Base-by-base conservation (phyloP, 2,329 filamentous ascomycete genomes). In the Verticillium albo-atrum region DNA sequence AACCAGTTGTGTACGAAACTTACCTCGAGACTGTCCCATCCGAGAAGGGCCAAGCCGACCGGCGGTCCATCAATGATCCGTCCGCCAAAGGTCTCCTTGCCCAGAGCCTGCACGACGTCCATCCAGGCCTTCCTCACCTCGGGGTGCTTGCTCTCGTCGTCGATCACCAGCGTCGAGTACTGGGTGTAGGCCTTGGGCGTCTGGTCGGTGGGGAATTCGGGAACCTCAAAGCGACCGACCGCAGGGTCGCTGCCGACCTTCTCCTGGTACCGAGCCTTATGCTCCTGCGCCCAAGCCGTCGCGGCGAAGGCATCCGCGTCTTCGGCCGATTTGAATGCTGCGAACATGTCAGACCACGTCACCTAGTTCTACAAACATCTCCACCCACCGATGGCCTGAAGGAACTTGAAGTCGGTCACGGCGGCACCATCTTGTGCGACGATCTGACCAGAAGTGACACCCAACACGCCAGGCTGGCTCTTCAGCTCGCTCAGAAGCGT, bases 11-110 rank as follows among this genome's bases (percentile, higher is more conserved):
- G 5, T 17, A 17, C 35, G 15, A 17, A 5, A 28, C 56, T 20
- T 54, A 62, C 60, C 1, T 62, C 60, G 50, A 37, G 37, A 12
- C 55, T 62, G n/a, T 63, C 50, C 60, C 60, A 63, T 12, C 61
- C 58, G 1, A 63, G 27, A 14, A 60, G 34, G 3, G 57, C 58
- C 20, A 63, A 4, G 0, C 61, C 61, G 7, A 55, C 51, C 2
- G 23, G 10, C 3, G 56, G 61, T 9, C 37, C 54, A 1, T 62
- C 61, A 1, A 56, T 54, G 30, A 58, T 62, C 2, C 25, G 53
- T 2, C 60, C 60, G 4, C 56, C 54, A 3, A 60, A 62, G 4
- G 58, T 12, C n/a, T 26, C 34, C 9, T 32, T 56, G 17, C 60
- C 61, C 3, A 63, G 53, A 0, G 55, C 50, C 0, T 32, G 52